phyloP scores from a whole-genome alignment of 73 alveolate species.

The Strombidium stylifer region DNA sequence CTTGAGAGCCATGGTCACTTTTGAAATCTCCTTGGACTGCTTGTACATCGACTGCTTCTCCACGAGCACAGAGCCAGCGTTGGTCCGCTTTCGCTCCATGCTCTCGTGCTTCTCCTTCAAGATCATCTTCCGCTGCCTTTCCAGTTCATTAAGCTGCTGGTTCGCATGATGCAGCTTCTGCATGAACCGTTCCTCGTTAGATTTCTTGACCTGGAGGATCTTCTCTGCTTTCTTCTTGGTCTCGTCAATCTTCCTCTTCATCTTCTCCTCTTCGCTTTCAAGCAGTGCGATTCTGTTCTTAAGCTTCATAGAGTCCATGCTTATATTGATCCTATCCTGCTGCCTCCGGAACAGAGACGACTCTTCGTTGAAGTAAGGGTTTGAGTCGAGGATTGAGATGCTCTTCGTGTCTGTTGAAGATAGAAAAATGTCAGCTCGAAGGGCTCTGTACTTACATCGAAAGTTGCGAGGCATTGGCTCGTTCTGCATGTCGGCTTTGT shows the following conservation, averaged over 20 bases:
- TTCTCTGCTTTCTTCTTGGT: neutral
- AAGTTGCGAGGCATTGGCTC: no score
- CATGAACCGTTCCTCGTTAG: neutral
- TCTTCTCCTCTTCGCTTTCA: neutral
- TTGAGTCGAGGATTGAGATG: no score
- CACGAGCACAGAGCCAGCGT: neutral
- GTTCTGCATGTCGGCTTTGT: no score
- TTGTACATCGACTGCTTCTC: no score
- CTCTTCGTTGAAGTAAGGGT: no score
- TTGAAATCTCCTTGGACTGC: no score
- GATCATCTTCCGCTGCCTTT: neutral
- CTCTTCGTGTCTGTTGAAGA: no score
- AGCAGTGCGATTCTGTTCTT: neutral
- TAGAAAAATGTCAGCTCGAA: no score
- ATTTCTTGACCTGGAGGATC: neutral
- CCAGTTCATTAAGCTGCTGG: neutral
- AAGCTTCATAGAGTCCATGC: neutral
- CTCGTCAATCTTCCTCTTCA: neutral
- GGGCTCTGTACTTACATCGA: no score
- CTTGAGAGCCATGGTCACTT: no score
- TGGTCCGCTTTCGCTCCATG: neutral
- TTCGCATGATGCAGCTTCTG: neutral
- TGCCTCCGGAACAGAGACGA: neutral
- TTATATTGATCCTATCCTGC: neutral
- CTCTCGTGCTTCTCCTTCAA: neutral